Evolutionary conservation across 257 asterid species (phyloP).

Genomic region (Striga asiatica): DNA sequence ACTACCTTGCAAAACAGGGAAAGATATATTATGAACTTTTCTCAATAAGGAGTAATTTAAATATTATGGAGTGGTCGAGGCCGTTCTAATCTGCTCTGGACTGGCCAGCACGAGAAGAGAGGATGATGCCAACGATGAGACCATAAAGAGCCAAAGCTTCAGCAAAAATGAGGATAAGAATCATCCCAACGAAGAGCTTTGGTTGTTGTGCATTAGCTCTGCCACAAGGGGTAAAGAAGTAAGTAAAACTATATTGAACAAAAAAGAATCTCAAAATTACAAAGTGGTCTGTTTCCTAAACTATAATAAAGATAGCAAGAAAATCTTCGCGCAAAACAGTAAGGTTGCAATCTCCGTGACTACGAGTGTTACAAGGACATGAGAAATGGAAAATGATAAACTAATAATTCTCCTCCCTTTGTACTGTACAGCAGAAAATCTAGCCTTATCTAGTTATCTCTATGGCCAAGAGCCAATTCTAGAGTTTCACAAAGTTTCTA

Average conservation of each 20-base stretch:
- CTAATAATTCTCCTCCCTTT: not conserved
- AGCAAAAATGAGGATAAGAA: slow-evolving; percentile 22
- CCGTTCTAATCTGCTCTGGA: slow-evolving; percentile 55
- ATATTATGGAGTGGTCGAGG: not conserved
- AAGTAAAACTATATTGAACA: not conserved
- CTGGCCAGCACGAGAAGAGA: slow-evolving; percentile 82
- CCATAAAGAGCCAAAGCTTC: slow-evolving; percentile 29
- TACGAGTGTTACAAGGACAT: not conserved
- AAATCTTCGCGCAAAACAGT: not conserved
- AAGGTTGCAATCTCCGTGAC: not conserved
- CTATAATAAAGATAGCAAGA: not conserved
- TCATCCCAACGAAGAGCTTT: slow-evolving; percentile 69
- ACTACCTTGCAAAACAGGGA: slow-evolving; percentile 9
- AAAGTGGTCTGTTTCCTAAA: not conserved
- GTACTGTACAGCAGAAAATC: not conserved
- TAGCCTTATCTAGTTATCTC: too few relatives aligned
- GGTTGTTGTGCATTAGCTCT: slow-evolving; percentile 85
- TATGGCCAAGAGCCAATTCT: too few relatives aligned
- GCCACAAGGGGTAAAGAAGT: slow-evolving; percentile 3
- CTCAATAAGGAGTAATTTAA: slow-evolving; percentile 6
- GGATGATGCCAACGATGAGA: slow-evolving; percentile 63
- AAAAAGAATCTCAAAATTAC: too few relatives aligned
- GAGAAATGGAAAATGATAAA: too few relatives aligned
- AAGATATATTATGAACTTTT: slow-evolving; percentile 11
- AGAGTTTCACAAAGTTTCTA: too few relatives aligned